phyloP scores from a whole-genome alignment of 768 basidiomycete genomes.

The Tricholoma sp. region DNA sequence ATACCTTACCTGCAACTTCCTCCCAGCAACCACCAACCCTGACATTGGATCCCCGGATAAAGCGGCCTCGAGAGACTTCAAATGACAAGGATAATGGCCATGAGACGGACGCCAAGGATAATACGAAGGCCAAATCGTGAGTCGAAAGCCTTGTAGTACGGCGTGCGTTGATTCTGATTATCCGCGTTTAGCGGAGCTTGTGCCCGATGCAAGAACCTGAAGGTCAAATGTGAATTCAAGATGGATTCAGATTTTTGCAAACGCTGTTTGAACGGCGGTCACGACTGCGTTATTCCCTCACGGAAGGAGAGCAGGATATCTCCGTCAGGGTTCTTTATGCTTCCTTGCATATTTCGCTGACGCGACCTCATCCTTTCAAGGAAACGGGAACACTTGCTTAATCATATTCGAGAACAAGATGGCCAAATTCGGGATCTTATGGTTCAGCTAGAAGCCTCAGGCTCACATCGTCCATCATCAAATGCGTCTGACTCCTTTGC shows the following conservation, averaged over 20 bases:
- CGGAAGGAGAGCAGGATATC: constrained; percentile 75
- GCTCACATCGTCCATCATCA: constrained; percentile 14
- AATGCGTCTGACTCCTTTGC: constrained; percentile 19
- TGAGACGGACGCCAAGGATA: constrained; percentile 33
- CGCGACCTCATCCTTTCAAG: constrained; percentile 31
- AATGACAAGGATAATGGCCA: constrained; percentile 34
- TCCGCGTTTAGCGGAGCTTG: constrained; percentile 47
- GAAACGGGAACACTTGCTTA: constrained; percentile 77
- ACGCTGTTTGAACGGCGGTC: constrained; percentile 64
- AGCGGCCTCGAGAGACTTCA: constrained; percentile 31
- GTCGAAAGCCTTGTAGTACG: constrained; percentile 10
- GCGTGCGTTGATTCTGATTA: constrained; percentile 1
- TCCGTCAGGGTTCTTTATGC: constrained; percentile 49
- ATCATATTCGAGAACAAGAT: constrained; percentile 71
- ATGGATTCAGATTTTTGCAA: constrained; percentile 70
- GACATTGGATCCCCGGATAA: constrained; percentile 22
- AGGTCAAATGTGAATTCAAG: constrained; percentile 77
- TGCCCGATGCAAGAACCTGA: constrained; percentile 58
- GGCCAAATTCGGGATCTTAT: constrained; percentile 68
- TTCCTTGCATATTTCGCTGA: not conserved
- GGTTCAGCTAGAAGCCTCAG: constrained; percentile 51
- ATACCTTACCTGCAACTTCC: constrained; percentile 2
- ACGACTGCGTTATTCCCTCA: constrained; percentile 80
- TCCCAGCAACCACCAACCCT: constrained; percentile 17
- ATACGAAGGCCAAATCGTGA: constrained; percentile 41